Percentiles rank a stretch among this genome's conserved stretches.
Evolutionary conservation across 2,329 filamentous ascomycete genomes (phyloP).

Genomic region (Sclerotinia sclerotiorum): DNA sequence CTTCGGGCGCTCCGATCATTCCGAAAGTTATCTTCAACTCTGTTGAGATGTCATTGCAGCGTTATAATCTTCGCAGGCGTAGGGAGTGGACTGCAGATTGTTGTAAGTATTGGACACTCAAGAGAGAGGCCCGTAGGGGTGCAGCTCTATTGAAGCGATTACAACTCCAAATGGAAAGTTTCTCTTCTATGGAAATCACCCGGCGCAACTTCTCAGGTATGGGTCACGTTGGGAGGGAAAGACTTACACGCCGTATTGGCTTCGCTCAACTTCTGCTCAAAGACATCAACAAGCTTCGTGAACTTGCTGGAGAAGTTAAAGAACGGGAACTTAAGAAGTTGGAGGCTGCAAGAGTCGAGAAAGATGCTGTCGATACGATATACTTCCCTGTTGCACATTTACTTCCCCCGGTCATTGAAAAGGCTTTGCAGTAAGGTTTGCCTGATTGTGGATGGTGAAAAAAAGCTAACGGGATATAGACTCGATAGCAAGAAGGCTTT

Average conservation of each 20-base stretch:
- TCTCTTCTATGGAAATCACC: slow-evolving; percentile 96
- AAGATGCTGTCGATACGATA: slow-evolving; percentile 78
- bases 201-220: slow-evolving; percentile 93
- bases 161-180: slow-evolving; percentile 92
- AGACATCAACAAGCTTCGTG: slow-evolving; percentile 75
- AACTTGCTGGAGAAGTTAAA: slow-evolving; percentile 68
- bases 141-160: slow-evolving; percentile 89
- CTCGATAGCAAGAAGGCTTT: slow-evolving; percentile 64
- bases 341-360: slow-evolving; percentile 72
- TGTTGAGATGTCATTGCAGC: slow-evolving; percentile 78
- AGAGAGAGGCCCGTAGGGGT: slow-evolving; percentile 87
- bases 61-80: slow-evolving; percentile 80
- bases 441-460: background rate
- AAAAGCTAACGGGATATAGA: slow-evolving; percentile 49
- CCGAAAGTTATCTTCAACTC: slow-evolving; percentile 84
- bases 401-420: slow-evolving; percentile 75
- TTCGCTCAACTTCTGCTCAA: slow-evolving; percentile 75
- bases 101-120: slow-evolving; percentile 97
- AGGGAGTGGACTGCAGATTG: slow-evolving; percentile 92
- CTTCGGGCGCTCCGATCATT: slow-evolving; percentile 91
- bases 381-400: slow-evolving; percentile 87
- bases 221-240: slow-evolving; percentile 77
- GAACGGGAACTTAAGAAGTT: slow-evolving; percentile 76
- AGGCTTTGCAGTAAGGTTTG: slow-evolving; percentile 72
- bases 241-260: slow-evolving; percentile 78